These are phyloP conservation scores for Eutypella sp. DNA, from an alignment of 2,329 filamentous ascomycete species.

Conservation along the genomic window DNA sequence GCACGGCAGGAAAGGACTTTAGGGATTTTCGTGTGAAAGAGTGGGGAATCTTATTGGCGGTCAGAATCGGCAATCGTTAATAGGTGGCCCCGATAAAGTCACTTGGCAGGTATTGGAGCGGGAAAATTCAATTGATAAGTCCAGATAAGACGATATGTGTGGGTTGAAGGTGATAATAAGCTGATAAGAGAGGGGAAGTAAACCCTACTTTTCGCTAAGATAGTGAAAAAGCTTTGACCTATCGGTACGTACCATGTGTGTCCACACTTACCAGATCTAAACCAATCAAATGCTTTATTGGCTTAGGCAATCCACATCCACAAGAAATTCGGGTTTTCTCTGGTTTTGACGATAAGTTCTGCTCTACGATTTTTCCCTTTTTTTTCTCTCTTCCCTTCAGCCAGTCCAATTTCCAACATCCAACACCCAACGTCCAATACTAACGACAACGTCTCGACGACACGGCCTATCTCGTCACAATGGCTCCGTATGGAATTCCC, in stretches of 20 bases:
- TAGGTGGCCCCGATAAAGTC: background rate
- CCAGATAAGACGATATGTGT: background rate
- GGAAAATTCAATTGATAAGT: background rate
- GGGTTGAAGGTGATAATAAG: too few species aligned
- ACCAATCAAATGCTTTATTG: background rate
- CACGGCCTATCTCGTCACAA: constrained; percentile 27
- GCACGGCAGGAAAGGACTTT: background rate
- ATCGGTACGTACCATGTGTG: background rate
- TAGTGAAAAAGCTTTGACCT: background rate
- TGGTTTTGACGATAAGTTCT: background rate
- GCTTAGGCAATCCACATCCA: background rate
- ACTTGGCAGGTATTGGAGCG: background rate
- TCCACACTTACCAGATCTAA: background rate
- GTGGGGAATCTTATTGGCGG: background rate
- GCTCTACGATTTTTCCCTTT: constrained; percentile 6
- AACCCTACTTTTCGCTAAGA: constrained; percentile 1
- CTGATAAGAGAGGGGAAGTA: too few species aligned
- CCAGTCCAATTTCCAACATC: constrained; percentile 15
- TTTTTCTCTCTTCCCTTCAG: constrained; percentile 9
- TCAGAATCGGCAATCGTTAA: background rate
- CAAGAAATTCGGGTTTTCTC: background rate
- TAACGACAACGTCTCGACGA: constrained; percentile 13
- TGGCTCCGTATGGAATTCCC: constrained; percentile 29
- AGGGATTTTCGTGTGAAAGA: background rate
- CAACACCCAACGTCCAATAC: constrained; percentile 18